These are phyloP conservation scores for Atkinsonella texensis DNA, from an alignment of 2,329 filamentous ascomycete genomes.

Conservation along the genomic window DNA sequence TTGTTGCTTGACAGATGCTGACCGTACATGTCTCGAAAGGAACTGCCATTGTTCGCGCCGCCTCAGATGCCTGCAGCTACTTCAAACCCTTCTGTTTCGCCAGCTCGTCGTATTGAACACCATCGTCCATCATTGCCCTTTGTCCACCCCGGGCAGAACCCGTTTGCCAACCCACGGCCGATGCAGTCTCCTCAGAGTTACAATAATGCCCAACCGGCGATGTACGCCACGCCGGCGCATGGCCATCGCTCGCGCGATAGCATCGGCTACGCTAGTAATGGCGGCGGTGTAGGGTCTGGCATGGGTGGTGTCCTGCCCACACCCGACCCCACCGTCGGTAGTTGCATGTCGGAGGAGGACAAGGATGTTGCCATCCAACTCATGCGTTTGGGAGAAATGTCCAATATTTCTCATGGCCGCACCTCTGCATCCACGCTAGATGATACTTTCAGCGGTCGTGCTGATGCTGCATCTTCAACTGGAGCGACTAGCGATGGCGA, in stretches of 20 bases:
- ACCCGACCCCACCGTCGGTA: conserved; percentile 92
- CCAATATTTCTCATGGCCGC: conserved; percentile 83
- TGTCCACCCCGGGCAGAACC: conserved; percentile 62
- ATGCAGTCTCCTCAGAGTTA: conserved; percentile 80
- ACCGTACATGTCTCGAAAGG: conserved; percentile 39
- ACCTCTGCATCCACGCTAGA: conserved; percentile 89
- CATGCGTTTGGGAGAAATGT: conserved; percentile 89
- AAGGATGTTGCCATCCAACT: conserved; percentile 91
- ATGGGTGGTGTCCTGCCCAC: conserved; percentile 61
- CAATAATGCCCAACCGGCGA: conserved; percentile 34
- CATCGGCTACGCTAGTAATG: conserved; percentile 39
- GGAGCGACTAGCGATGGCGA: conserved; percentile 73
- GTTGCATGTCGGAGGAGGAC: conserved; percentile 90
- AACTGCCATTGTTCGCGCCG: conserved; percentile 88
- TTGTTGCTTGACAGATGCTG: neutral
- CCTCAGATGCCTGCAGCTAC: conserved; percentile 85
- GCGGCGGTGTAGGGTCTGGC: conserved; percentile 20
- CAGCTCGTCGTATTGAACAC: conserved; percentile 68
- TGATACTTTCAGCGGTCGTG: conserved; percentile 82
- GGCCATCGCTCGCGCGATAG: conserved; percentile 55
- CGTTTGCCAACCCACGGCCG: conserved; percentile 64
- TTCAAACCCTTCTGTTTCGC: conserved; percentile 96
- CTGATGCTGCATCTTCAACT: conserved; percentile 73
- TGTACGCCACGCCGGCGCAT: conserved; percentile 51
- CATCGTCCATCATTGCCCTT: conserved; percentile 64